phyloP scores from a whole-genome alignment of 495 filamentous ascomycete genomes.

The Aspergillus mulundensis region DNA sequence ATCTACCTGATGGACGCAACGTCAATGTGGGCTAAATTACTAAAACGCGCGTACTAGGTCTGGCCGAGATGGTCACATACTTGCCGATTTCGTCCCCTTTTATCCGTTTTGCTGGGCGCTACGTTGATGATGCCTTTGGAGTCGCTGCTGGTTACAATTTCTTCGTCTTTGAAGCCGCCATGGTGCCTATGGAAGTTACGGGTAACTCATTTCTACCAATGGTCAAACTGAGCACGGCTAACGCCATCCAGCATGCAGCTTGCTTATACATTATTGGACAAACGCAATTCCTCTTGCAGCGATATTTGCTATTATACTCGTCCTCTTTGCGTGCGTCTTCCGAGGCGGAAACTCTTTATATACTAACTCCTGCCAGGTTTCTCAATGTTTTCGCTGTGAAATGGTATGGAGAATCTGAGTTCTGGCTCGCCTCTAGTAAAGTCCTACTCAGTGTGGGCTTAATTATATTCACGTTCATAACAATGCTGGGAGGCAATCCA shows the following conservation, averaged over 20 bases:
- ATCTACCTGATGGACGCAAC: not conserved
- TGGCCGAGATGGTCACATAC: conserved; percentile 82
- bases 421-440: conserved; percentile 73
- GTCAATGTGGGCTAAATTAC: conserved; percentile 5
- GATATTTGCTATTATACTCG: conserved; percentile 40
- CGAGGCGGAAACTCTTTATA: not conserved
- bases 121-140: conserved; percentile 66
- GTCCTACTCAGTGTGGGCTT: conserved; percentile 65
- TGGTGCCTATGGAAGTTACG: conserved; percentile 44
- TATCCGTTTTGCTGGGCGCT: conserved; percentile 76
- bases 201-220: not conserved
- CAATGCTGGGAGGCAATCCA: conserved; percentile 73
- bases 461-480: conserved; percentile 67
- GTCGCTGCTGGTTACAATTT: conserved; percentile 67
- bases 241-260: conserved; percentile 27
- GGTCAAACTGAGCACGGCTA: not conserved
- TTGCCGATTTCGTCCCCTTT: conserved; percentile 78
- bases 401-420: conserved; percentile 69
- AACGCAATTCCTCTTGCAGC: conserved; percentile 39
- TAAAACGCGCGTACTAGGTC: conserved; percentile 35
- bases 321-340: conserved; percentile 46
- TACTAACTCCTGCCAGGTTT: conserved; percentile 19
- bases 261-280: conserved; percentile 48
- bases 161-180: conserved; percentile 53
- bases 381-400: conserved; percentile 62